Evolutionary conservation across 345 rosid genomes (phyloP).

Genomic region (Bruguiera sexangula): DNA sequence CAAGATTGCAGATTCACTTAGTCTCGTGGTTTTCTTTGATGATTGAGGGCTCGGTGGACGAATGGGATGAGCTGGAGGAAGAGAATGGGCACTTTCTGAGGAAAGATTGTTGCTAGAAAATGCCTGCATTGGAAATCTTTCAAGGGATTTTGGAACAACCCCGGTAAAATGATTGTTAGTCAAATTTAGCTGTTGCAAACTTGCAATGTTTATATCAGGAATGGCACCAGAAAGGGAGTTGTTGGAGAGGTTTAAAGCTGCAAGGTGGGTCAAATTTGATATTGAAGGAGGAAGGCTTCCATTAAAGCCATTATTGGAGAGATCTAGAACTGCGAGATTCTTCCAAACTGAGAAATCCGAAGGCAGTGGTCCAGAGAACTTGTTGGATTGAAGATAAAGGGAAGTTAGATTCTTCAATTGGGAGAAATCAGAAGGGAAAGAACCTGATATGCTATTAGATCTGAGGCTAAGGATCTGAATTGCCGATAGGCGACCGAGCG

Average conservation of each 20-base stretch:
- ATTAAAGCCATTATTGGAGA: slow-evolving; percentile 33
- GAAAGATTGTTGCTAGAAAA: slow-evolving; percentile 29
- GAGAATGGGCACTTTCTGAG: slow-evolving; percentile 4
- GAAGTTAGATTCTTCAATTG: slow-evolving; percentile 17
- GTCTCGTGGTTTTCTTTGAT: slow-evolving; percentile 15
- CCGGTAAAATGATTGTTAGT: slow-evolving; percentile 21
- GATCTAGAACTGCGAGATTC: slow-evolving; percentile 28
- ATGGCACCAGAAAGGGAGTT: slow-evolving; percentile 37
- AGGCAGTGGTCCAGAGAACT: slow-evolving; percentile 37
- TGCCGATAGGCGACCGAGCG: slow-evolving; percentile 32
- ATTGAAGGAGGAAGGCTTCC: slow-evolving; percentile 33
- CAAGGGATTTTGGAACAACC: slow-evolving; percentile 18
- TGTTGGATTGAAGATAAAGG: slow-evolving; percentile 36
- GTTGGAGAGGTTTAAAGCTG: slow-evolving; percentile 28
- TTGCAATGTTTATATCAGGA: slow-evolving; percentile 31
- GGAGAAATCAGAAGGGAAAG: slow-evolving; percentile 35
- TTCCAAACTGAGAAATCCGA: slow-evolving; percentile 31
- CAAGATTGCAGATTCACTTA: slow-evolving; percentile 23
- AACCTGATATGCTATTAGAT: slow-evolving; percentile 32
- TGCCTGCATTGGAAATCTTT: slow-evolving; percentile 23
- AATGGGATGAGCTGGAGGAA: slow-evolving; percentile 25
- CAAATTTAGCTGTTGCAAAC: slow-evolving; percentile 21
- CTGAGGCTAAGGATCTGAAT: slow-evolving; percentile 38
- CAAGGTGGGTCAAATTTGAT: slow-evolving; percentile 29
- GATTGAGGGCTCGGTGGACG: slow-evolving; percentile 22